These are phyloP conservation scores for Senecio squalidus DNA, from an alignment of 140 eudicot species.

Conservation along the genomic window DNA sequence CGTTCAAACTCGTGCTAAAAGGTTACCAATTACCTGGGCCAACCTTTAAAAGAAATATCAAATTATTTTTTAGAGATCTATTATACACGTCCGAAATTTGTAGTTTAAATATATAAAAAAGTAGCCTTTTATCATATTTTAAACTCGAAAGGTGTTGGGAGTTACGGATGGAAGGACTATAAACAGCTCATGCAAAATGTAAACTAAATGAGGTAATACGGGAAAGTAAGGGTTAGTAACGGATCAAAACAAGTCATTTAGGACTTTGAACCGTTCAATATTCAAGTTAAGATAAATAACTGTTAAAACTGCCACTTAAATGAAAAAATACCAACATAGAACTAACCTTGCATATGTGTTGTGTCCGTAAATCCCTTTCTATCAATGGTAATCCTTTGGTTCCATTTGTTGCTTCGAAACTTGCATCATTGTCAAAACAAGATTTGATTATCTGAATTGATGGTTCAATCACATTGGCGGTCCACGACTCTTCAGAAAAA, in stretches of 20 bases:
- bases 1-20: too few species aligned
- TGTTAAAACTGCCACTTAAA: background rate
- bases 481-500: slow-evolving; percentile 63
- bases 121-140: background rate
- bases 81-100: background rate
- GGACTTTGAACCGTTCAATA: too few species aligned
- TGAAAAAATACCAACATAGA: background rate
- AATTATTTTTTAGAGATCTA: too few species aligned
- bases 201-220: background rate
- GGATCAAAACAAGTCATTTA: background rate
- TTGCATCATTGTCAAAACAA: slow-evolving; percentile 31
- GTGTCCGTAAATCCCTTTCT: slow-evolving; percentile 92
- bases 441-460: slow-evolving; percentile 53
- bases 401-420: slow-evolving; percentile 13
- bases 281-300: too few species aligned
- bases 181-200: background rate
- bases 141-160: background rate
- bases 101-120: background rate
- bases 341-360: slow-evolving; percentile 73
- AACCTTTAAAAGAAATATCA: too few species aligned
- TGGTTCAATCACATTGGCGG: slow-evolving; percentile 54
- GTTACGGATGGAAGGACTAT: background rate
- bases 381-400: slow-evolving; percentile 28
- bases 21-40: too few species aligned
- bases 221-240: background rate